Evolutionary conservation across 768 basidiomycete genomes (phyloP).

Genomic region (Agaricus subrufescens): DNA sequence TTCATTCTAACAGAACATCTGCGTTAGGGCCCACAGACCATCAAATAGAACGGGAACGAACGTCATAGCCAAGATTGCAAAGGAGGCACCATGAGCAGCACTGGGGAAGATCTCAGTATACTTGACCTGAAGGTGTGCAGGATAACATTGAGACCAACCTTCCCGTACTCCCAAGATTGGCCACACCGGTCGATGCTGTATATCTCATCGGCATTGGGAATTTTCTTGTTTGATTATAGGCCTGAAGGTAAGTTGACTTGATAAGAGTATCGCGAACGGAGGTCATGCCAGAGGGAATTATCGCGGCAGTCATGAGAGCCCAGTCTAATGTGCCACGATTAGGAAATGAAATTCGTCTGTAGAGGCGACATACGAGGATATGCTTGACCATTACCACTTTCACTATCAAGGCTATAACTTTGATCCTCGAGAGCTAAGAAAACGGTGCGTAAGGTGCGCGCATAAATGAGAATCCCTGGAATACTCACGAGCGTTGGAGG

Average conservation of each 20-base stretch:
- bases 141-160: slow-evolving; percentile 1
- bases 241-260: slow-evolving; percentile 18
- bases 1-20: background rate
- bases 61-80: slow-evolving; percentile 22
- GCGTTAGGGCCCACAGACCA: background rate
- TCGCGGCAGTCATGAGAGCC: slow-evolving; percentile 45
- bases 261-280: slow-evolving; percentile 35
- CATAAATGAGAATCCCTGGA: background rate
- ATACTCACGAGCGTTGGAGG: background rate
- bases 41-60: slow-evolving; percentile 10
- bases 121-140: background rate
- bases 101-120: slow-evolving; percentile 9
- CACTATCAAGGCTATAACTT: slow-evolving; percentile 18
- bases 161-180: slow-evolving; percentile 7
- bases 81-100: slow-evolving; percentile 29
- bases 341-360: background rate
- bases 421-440: background rate
- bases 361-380: slow-evolving; percentile 13
- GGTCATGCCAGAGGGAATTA: slow-evolving; percentile 20
- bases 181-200: slow-evolving; percentile 15
- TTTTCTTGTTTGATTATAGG: slow-evolving; percentile 14
- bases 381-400: slow-evolving; percentile 6
- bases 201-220: slow-evolving; percentile 23
- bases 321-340: slow-evolving; percentile 30
- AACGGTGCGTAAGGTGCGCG: too few relatives aligned